These are phyloP conservation scores for Citrullus colocynthis DNA, from an alignment of 306 rosid genomes.

Conservation along the genomic window DNA sequence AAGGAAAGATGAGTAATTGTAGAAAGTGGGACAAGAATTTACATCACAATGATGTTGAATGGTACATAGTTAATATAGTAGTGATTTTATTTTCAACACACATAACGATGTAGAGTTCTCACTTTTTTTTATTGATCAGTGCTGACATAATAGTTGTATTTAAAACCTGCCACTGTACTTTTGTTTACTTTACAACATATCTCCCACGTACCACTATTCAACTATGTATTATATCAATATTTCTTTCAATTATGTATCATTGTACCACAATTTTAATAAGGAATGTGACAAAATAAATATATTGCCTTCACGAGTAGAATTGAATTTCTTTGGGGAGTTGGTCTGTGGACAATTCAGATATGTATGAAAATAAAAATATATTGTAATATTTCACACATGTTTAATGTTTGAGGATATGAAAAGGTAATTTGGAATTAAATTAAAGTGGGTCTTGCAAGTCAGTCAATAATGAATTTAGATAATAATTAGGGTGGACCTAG, in stretches of 20 bases:
- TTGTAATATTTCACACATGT: not conserved
- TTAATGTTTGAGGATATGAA: not conserved
- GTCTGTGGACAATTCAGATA: not conserved
- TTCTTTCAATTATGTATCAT: not conserved
- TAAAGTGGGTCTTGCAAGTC: no score
- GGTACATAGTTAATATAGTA: not conserved
- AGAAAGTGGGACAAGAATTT: not conserved
- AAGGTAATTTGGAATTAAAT: not conserved
- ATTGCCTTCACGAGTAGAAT: not conserved
- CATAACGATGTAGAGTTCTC: not conserved
- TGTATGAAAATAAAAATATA: not conserved
- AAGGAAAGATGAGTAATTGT: not conserved
- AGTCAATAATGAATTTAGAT: no score
- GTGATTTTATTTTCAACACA: not conserved
- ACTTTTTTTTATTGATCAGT: not conserved
- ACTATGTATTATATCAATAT: not conserved
- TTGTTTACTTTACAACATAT: not conserved
- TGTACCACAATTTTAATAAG: not conserved
- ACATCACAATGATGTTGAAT: not conserved
- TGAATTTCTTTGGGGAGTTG: not conserved
- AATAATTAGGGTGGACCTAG: no score
- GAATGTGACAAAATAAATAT: not conserved
- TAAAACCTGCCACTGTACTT: not conserved
- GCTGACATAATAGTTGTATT: constrained; percentile 5
- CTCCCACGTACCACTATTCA: not conserved